Base-by-base conservation (phyloP, 2,329 filamentous ascomycete genomes). In the Ascocoryne sarcoides region DNA sequence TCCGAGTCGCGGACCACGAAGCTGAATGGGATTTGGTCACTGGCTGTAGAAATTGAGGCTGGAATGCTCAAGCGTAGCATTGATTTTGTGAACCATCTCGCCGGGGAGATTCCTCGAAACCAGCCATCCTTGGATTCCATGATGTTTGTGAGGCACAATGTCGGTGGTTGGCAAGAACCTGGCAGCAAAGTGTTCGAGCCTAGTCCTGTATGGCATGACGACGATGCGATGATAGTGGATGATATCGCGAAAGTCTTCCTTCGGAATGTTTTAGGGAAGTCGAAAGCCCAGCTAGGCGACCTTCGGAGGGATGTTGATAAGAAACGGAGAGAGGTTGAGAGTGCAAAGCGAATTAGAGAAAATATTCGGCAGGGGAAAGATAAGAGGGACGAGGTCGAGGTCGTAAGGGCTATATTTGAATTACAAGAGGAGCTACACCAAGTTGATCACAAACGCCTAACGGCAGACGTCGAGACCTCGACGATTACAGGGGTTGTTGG, bases 91-190 rank as follows among this genome's bases (percentile, higher is more conserved):
- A 72, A 82, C 20, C 79, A 83, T 50, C 73, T 95, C 9, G 69
- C 79, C 4, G 72, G 76, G 42, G 90, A 96, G 58, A 92, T 98
- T 36, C 76, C 82, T 10, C 77, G 90, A 43, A 98, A 98, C 59
- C 75, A 84, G 46, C 92, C 92, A 8, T 74, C 83, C 33, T 73
- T 98, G 30, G 93, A 98, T 63, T 94, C 88, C 15, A 86, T 95
- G 73, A 98, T 98, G 92, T 98, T 95, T 62, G 80, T 94, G 42
- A 81, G 84, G 46, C 92, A 98, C 67, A 98, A 98, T 57, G 79
- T 84, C 52, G 75, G 76, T 17, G 67, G 74, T 37, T 94, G 85
- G 72, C 79, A 87, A 56, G 90, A 96, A 57, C 92, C 92, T 1
- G 56, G 75, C 1, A 83, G 95, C 63, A 84, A 92, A 62, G 69